Evolutionary conservation across 495 filamentous ascomycete species (phyloP).

Genomic region (Articulospora tetracladia): DNA sequence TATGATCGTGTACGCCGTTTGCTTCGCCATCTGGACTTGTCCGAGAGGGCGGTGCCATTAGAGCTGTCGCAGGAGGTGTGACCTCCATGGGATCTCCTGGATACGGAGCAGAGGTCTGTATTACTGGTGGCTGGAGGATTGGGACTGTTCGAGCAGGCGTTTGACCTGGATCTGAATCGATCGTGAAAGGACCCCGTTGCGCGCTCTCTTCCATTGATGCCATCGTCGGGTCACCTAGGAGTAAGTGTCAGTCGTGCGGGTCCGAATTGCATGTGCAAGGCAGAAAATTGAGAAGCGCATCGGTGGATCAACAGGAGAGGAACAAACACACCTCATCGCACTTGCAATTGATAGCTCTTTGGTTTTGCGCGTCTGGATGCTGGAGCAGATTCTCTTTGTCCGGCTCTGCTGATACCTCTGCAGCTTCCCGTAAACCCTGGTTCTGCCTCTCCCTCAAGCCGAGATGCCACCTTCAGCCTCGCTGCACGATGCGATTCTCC

Average conservation of each 20-base stretch:
- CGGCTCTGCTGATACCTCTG: conserved; percentile 11
- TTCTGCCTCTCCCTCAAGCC: conserved; percentile 1
- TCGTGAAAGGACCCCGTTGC: conserved; percentile 23
- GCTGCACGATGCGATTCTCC: conserved; percentile 13
- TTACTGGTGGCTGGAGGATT: conserved; percentile 21
- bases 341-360: conserved; percentile 10
- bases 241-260: conserved; percentile 10
- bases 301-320: conserved; percentile 4
- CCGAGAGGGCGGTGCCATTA: conserved; percentile 25
- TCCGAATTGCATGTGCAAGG: background rate
- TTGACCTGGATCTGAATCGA: conserved; percentile 17
- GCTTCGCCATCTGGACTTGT: conserved; percentile 26
- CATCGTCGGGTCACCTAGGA: conserved; percentile 23
- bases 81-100: conserved; percentile 28
- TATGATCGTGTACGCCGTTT: conserved; percentile 28
- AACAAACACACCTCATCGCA: conserved; percentile 25
- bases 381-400: conserved; percentile 19
- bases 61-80: conserved; percentile 16
- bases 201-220: conserved; percentile 21
- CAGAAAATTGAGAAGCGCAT: background rate
- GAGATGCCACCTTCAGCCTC: conserved; percentile 22
- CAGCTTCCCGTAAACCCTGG: conserved; percentile 12
- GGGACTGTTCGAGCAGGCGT: conserved; percentile 21
- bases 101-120: conserved; percentile 21
- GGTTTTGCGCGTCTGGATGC: conserved; percentile 2